Conservation (phyloP, 306 rosid species). For the Oemleria cerasiformis region DNA sequence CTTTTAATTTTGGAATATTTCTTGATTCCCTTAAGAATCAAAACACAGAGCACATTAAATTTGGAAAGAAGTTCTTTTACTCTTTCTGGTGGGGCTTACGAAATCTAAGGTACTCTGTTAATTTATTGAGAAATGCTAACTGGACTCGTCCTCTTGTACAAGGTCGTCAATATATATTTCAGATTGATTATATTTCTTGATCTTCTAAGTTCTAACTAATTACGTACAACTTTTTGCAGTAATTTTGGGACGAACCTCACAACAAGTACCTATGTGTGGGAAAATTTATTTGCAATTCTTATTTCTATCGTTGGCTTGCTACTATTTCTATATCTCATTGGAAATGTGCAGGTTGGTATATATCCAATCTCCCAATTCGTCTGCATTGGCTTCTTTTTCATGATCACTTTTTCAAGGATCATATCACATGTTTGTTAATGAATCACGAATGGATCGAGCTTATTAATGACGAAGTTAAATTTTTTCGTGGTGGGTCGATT, state of each 20-base stretch:
- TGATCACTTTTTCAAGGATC: not conserved
- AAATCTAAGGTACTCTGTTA: not conserved
- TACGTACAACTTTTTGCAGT: not conserved
- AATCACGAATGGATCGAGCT: no score
- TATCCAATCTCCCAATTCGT: not conserved
- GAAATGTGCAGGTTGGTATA: constrained; percentile 9
- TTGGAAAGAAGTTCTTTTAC: not conserved
- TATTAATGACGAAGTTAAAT: not conserved
- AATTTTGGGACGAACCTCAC: constrained; percentile 8
- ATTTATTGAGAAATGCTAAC: not conserved
- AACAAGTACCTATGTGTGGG: constrained; percentile 4
- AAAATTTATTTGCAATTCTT: constrained; percentile 7
- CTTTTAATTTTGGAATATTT: not conserved
- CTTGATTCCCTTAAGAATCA: not conserved
- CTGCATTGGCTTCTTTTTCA: not conserved
- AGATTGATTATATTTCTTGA: not conserved
- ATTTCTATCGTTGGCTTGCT: constrained; percentile 4
- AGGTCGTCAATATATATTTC: not conserved
- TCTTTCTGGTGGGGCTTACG: not conserved
- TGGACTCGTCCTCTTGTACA: no score
- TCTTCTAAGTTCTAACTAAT: no score
- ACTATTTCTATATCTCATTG: not conserved
- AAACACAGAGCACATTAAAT: not conserved
- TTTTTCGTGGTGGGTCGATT: not conserved
- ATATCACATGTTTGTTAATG: no score